phyloP scores from a whole-genome alignment of 352 stramenopile genomes.

The Phytopythium sindhum region DNA sequence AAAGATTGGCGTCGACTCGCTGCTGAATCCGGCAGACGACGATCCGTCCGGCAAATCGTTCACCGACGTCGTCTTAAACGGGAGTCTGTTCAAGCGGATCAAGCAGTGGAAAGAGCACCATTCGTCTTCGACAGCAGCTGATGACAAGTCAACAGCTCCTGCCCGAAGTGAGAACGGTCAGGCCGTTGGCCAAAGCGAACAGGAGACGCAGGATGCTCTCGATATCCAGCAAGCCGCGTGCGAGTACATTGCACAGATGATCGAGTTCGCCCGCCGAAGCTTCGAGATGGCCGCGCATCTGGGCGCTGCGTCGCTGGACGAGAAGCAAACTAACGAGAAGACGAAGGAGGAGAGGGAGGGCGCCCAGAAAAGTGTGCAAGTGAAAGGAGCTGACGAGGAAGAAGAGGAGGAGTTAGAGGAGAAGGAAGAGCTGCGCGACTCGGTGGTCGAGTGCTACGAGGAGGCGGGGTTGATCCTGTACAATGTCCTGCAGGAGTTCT shows the following conservation, averaged over 20 bases:
- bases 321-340: constrained; percentile 3
- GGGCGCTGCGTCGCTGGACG: constrained; percentile 13
- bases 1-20: background rate
- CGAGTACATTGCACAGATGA: constrained; percentile 44
- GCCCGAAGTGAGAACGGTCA: background rate
- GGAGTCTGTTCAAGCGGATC: constrained; percentile 52
- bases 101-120: constrained; percentile 43
- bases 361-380: constrained; percentile 2
- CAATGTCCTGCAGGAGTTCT: constrained; percentile 66
- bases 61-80: constrained; percentile 31
- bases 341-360: constrained; percentile 9
- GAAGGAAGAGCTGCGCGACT: constrained; percentile 27
- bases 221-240: constrained; percentile 42
- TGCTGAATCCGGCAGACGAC: constrained; percentile 4
- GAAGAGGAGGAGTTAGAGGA: constrained; percentile 19
- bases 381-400: constrained; percentile 8
- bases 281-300: constrained; percentile 62
- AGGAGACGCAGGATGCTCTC: constrained; percentile 10
- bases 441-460: constrained; percentile 61
- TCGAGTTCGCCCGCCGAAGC: constrained; percentile 63
- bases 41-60: constrained; percentile 20
- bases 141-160: constrained; percentile 5
- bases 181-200: background rate
- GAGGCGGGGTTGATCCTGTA: constrained; percentile 74
- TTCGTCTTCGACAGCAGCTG: constrained; percentile 5